Evolutionary conservation across 345 rosid species (phyloP), one percentile per base, ranked within the genome.

Genomic region (Salix dunnii): DNA sequence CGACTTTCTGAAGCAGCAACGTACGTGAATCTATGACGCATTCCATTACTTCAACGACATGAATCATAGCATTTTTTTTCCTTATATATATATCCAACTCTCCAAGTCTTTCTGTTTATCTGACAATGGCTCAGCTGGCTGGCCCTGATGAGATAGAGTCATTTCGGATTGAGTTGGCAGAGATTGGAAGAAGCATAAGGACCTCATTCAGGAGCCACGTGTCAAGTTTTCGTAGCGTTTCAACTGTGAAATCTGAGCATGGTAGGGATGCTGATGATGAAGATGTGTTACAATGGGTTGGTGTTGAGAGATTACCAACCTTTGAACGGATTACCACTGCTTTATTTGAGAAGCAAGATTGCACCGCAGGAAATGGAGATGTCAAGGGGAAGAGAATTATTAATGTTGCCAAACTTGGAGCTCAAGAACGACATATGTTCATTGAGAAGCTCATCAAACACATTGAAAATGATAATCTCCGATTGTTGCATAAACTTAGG

Each of bases 61-160:
- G 8, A 13, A 12, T 30, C 13, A 6, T 11, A 8, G 55, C 9
- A 18, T 63, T 20, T 7, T 25, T 35, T 40, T 9, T 33, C 5
- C 6, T 33, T 40, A 61, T 11, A 43, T 43, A 43, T 43, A 43
- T 7, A 40, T 40, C 1, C 3, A 43, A 43, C 49, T 43, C 49
- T 43, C 13, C 5, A 43, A 18, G 58, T 49, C n/a, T 51, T 51
- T 51, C 58, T 17, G 58, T 20, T 51, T 6, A 6, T 9, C 35
- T 20, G 42, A 62, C n/a, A 66, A 90, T 86, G 93, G 92, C 91
- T 81, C 86, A 86, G 76, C 80, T 74, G 64, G 86, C 73, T 53
- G 88, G 87, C 53, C 76, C 85, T 23, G 89, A 90, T 63, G 94
- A 88, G 80, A 89, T 90, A 36, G 94, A 91, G 81, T 88, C 98